Conservation (phyloP, 2,329 filamentous ascomycete species). For the Fusarium sp. region DNA sequence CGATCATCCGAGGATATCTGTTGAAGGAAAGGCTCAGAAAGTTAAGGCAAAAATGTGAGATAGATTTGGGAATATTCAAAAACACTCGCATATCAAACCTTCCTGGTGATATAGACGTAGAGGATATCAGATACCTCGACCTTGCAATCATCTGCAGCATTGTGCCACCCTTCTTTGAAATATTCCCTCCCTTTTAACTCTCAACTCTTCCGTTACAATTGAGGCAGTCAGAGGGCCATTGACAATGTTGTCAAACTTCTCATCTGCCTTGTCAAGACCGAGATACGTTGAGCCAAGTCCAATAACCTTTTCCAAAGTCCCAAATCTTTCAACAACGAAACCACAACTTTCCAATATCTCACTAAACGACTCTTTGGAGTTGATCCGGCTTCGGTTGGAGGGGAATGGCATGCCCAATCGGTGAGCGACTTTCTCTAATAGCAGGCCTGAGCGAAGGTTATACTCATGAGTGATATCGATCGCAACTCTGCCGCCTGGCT, state of each 20-base stretch:
- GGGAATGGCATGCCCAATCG: slow-evolving; percentile 40
- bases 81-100: not conserved
- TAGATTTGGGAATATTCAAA: no score
- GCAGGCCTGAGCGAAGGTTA: slow-evolving; percentile 35
- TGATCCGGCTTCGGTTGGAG: slow-evolving; percentile 43
- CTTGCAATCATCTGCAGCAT: slow-evolving; percentile 41
- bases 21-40: slow-evolving; percentile 48
- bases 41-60: slow-evolving; percentile 54
- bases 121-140: slow-evolving; percentile 41
- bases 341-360: slow-evolving; percentile 41
- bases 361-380: slow-evolving; percentile 40
- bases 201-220: slow-evolving; percentile 33
- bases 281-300: slow-evolving; percentile 37
- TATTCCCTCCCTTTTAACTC: slow-evolving; percentile 32
- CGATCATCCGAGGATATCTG: slow-evolving; percentile 58
- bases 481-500: slow-evolving; percentile 39
- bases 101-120: slow-evolving; percentile 45
- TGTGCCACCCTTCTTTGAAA: slow-evolving; percentile 45
- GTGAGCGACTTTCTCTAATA: slow-evolving; percentile 42
- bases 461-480: slow-evolving; percentile 47
- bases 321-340: slow-evolving; percentile 38
- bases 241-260: slow-evolving; percentile 40
- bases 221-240: slow-evolving; percentile 32
- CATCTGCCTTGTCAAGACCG: slow-evolving; percentile 40
- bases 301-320: slow-evolving; percentile 38